These are phyloP conservation scores for Phytophthora hibernalis DNA, from an alignment of 352 stramenopile species.

Conservation along the genomic window DNA sequence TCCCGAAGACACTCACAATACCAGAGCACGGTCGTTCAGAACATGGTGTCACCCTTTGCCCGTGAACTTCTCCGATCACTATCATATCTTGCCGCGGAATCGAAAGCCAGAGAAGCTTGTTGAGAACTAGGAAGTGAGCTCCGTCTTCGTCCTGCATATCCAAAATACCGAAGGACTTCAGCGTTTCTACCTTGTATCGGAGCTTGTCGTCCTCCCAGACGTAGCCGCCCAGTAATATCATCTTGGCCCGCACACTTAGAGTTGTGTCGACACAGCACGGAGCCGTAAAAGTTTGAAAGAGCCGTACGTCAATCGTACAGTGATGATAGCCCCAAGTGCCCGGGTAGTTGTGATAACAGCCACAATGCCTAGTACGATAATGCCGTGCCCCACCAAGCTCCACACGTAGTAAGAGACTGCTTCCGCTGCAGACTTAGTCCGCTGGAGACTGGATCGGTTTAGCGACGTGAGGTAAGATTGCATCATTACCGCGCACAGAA, in stretches of 20 bases:
- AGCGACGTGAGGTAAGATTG: constrained; percentile 26
- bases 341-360: not conserved
- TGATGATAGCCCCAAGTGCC: constrained; percentile 1
- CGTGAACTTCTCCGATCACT: constrained; percentile 21
- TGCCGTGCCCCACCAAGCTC: constrained; percentile 22
- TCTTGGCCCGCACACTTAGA: constrained; percentile 6
- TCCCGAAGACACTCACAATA: constrained; percentile 5
- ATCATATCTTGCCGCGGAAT: constrained; percentile 17
- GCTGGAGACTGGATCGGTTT: constrained; percentile 14
- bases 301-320: constrained; percentile 1
- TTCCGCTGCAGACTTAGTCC: constrained; percentile 8
- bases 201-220: constrained; percentile 5
- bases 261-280: constrained; percentile 13
- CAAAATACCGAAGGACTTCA: constrained; percentile 7
- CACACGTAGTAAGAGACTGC: constrained; percentile 24
- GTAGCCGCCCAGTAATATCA: constrained; percentile 13
- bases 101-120: constrained; percentile 24
- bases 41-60: constrained; percentile 12
- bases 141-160: constrained; percentile 24
- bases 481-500: constrained; percentile 8
- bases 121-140: constrained; percentile 13
- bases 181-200: constrained; percentile 7
- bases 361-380: constrained; percentile 20
- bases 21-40: constrained; percentile 5
- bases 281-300: not conserved